Conservation (phyloP, 2,329 filamentous ascomycete genomes). For the Aphanocladium album region DNA sequence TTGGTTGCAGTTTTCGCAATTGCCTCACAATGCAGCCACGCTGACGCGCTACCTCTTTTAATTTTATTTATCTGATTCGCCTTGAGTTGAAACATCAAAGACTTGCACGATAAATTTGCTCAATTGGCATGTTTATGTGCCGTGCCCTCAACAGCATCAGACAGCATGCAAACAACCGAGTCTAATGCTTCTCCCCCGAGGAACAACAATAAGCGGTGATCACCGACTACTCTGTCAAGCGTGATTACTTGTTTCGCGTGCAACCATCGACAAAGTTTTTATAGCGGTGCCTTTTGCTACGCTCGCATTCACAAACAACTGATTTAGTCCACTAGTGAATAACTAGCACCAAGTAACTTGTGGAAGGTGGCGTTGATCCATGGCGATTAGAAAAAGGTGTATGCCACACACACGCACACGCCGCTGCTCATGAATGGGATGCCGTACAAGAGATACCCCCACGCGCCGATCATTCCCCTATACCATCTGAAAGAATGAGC, state of each 20-base stretch:
- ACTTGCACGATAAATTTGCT: too few species aligned
- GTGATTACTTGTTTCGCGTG: not conserved
- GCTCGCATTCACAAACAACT: not conserved
- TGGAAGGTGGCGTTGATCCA: not conserved
- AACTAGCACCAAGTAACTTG: not conserved
- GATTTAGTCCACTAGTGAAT: not conserved
- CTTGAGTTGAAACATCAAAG: too few species aligned
- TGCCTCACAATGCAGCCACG: too few species aligned
- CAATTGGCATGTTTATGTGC: too few species aligned
- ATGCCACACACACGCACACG: not conserved
- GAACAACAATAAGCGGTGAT: not conserved
- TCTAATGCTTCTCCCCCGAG: too few species aligned
- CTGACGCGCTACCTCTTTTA: too few species aligned
- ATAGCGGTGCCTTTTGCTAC: not conserved
- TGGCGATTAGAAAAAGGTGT: not conserved
- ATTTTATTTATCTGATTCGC: too few species aligned
- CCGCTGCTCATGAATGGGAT: not conserved
- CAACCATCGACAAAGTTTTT: not conserved
- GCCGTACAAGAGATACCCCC: not conserved
- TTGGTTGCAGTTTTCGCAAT: too few species aligned
- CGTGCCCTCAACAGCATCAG: too few species aligned
- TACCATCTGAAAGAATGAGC: not conserved
- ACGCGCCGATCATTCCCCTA: not conserved
- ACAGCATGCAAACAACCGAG: not conserved
- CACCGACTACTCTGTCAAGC: not conserved